Evolutionary conservation across 257 asterid genomes (phyloP).

Genomic region (Jacaranda copaia): DNA sequence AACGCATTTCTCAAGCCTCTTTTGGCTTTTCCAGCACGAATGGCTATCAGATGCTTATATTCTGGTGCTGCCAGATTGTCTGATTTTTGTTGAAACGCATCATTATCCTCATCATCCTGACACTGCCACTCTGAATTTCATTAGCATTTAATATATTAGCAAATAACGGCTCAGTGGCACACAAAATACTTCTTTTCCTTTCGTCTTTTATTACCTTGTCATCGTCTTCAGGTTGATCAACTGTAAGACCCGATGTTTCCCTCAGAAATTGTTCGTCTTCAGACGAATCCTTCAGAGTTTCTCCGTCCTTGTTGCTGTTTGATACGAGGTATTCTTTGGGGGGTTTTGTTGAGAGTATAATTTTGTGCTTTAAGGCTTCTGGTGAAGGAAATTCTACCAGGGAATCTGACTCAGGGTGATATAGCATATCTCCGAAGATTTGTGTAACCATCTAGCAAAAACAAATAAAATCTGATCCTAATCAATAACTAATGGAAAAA

Average conservation of each 20-base stretch:
- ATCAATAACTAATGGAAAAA: background rate
- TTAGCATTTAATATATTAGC: too few relatives aligned
- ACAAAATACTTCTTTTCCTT: background rate
- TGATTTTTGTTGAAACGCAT: conserved; percentile 42
- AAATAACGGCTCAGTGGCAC: too few relatives aligned
- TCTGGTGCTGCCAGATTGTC: conserved; percentile 51
- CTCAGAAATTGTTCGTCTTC: conserved; percentile 50
- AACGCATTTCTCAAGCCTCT: conserved; percentile 68
- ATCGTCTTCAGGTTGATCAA: conserved; percentile 37
- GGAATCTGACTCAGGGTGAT: conserved; percentile 62
- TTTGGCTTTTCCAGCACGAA: conserved; percentile 82
- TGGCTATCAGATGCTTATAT: conserved; percentile 67
- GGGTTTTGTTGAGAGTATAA: conserved; percentile 91
- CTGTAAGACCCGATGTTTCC: background rate
- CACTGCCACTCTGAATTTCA: conserved; percentile 43
- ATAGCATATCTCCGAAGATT: conserved; percentile 90
- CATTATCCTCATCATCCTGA: conserved; percentile 49
- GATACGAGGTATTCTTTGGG: conserved; percentile 80
- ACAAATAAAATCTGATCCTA: background rate
- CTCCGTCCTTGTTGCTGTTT: conserved; percentile 42
- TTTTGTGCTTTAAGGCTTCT: conserved; percentile 65
- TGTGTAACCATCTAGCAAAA: conserved; percentile 66
- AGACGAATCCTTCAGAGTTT: conserved; percentile 49
- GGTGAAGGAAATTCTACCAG: conserved; percentile 90
- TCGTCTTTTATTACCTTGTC: conserved; percentile 49